These are phyloP conservation scores for Yamadazyma aaseri DNA, from an alignment of 1,139 yeast species.

Conservation along the genomic window DNA sequence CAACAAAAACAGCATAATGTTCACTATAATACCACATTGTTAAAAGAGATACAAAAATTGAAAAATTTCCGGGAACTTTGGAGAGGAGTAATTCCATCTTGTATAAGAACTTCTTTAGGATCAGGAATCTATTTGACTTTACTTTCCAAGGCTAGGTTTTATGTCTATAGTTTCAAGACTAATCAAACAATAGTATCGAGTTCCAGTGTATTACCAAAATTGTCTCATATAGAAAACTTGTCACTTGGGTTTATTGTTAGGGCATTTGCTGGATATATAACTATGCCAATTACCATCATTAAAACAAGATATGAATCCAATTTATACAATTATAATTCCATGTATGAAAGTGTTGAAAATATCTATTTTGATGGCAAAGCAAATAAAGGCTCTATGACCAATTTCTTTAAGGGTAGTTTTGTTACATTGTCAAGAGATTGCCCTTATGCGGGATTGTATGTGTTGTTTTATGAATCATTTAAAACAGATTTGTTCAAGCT, in stretches of 20 bases:
- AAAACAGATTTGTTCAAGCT: slow-evolving; percentile 32
- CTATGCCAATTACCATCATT: slow-evolving; percentile 98
- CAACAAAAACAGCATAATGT: slow-evolving; percentile 51
- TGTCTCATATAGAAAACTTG: slow-evolving; percentile 69
- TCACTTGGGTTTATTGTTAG: slow-evolving; percentile 77
- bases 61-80: slow-evolving; percentile 60
- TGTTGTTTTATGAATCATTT: slow-evolving; percentile 75
- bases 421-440: slow-evolving; percentile 91
- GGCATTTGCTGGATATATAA: slow-evolving; percentile 76
- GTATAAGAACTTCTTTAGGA: slow-evolving; percentile 85
- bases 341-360: slow-evolving; percentile 59
- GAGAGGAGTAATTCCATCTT: slow-evolving; percentile 94
- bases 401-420: slow-evolving; percentile 83
- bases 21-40: slow-evolving; percentile 36
- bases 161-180: slow-evolving; percentile 39
- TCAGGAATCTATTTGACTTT: slow-evolving; percentile 82
- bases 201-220: slow-evolving; percentile 55
- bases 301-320: slow-evolving; percentile 88
- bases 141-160: slow-evolving; percentile 59
- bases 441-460: slow-evolving; percentile 94
- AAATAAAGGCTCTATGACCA: slow-evolving; percentile 38
- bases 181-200: slow-evolving; percentile 4
- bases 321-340: slow-evolving; percentile 64
- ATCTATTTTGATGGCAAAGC: slow-evolving; percentile 45
- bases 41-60: slow-evolving; percentile 46